Evolutionary conservation across 164 flowering plant species (phyloP).

Genomic region (Houttuynia cordata): DNA sequence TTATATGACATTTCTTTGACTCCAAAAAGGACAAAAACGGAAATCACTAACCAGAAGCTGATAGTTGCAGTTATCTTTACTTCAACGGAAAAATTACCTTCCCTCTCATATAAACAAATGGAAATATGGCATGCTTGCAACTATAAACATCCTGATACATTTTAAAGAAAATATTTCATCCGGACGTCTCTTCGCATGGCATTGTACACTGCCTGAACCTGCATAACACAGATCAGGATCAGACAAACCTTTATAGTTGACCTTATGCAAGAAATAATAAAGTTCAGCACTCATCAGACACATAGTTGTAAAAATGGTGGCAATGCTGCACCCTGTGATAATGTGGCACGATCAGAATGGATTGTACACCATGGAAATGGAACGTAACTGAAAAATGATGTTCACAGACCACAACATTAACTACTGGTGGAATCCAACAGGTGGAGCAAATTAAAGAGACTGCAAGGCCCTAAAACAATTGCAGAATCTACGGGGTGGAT

Average conservation of each 20-base stretch:
- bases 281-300: too few relatives aligned
- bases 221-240: slow-evolving; percentile 12
- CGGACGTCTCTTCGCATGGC: slow-evolving; percentile 89
- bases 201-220: slow-evolving; percentile 97
- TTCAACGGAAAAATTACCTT: neutral
- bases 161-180: slow-evolving; percentile 82
- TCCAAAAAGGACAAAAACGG: neutral
- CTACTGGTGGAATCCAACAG: too few relatives aligned
- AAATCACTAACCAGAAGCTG: neutral
- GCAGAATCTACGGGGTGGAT: neutral
- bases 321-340: too few relatives aligned
- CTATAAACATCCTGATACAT: neutral
- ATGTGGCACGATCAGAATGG: neutral
- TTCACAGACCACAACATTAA: too few relatives aligned
- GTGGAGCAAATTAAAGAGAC: too few relatives aligned
- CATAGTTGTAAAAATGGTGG: too few relatives aligned
- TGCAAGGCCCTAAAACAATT: too few relatives aligned
- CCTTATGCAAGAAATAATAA: too few relatives aligned
- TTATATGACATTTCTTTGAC: neutral
- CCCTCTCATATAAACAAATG: neutral
- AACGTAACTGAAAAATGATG: too few relatives aligned
- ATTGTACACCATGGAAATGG: neutral
- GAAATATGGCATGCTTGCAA: neutral
- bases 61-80: neutral
- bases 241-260: neutral